phyloP scores from a whole-genome alignment of 257 asterid genomes.

The Solanum phureja region DNA sequence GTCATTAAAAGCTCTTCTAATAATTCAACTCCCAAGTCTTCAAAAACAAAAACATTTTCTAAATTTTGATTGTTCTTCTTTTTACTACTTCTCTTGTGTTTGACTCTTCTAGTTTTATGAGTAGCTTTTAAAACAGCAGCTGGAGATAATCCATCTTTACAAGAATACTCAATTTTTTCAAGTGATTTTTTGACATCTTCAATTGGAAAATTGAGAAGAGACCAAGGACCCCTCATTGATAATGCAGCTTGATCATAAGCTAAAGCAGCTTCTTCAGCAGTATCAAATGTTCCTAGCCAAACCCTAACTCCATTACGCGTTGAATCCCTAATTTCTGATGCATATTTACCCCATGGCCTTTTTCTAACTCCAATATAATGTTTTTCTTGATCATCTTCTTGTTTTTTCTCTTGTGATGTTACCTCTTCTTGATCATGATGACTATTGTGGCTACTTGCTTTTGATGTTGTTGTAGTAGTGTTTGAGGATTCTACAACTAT shows the following conservation, averaged over 20 bases:
- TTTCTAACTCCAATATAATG: conserved; percentile 22
- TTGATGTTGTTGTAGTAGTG: neutral
- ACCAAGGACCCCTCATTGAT: conserved; percentile 14
- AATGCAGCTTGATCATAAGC: conserved; percentile 38
- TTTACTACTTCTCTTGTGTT: neutral
- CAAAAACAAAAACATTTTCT: conserved; percentile 15
- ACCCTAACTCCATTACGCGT: conserved; percentile 32
- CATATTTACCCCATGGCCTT: conserved; percentile 34
- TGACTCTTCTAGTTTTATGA: conserved; percentile 11
- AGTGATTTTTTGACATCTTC: conserved; percentile 20
- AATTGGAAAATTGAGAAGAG: conserved; percentile 18
- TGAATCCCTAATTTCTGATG: conserved; percentile 36
- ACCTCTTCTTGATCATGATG: neutral
- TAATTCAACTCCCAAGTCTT: conserved; percentile 31
- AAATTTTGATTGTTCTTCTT: neutral
- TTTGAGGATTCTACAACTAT: neutral
- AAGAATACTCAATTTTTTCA: neutral
- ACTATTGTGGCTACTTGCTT: neutral
- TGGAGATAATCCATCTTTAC: conserved; percentile 21
- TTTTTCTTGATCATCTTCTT: neutral
- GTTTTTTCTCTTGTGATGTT: neutral
- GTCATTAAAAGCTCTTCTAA: conserved; percentile 14
- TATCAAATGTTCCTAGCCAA: conserved; percentile 32
- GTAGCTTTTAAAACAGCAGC: conserved; percentile 23
- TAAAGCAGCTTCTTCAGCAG: conserved; percentile 26